These are phyloP conservation scores for Daldinia bambusicola DNA, from an alignment of 495 filamentous ascomycete species.

Conservation along the genomic window DNA sequence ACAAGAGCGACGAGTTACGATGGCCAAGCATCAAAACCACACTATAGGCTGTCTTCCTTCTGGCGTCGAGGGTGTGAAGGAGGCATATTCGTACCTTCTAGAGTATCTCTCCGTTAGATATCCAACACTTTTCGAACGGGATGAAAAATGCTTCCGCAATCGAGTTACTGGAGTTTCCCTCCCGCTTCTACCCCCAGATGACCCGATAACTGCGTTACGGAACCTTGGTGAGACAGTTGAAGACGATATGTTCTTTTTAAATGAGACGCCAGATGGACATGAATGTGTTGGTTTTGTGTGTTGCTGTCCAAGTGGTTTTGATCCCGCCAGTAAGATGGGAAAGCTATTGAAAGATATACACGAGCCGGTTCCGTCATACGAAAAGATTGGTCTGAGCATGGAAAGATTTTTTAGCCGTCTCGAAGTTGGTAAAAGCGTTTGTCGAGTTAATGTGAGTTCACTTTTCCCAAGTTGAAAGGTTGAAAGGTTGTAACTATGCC, in stretches of 20 bases:
- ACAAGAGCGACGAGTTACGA: slow-evolving; percentile 59
- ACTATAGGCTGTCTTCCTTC: slow-evolving; percentile 58
- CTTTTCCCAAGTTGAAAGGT: background rate
- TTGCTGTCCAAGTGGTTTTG: slow-evolving; percentile 80
- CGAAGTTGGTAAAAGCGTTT: slow-evolving; percentile 64
- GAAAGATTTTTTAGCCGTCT: slow-evolving; percentile 75
- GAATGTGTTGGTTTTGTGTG: slow-evolving; percentile 72
- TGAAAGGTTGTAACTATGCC: background rate
- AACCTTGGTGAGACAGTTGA: slow-evolving; percentile 71
- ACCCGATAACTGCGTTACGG: slow-evolving; percentile 53
- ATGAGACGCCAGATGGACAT: slow-evolving; percentile 68
- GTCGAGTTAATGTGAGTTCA: slow-evolving; percentile 62
- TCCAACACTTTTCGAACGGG: slow-evolving; percentile 67
- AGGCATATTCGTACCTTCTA: slow-evolving; percentile 74
- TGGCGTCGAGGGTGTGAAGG: slow-evolving; percentile 62
- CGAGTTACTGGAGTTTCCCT: slow-evolving; percentile 56
- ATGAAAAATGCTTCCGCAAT: slow-evolving; percentile 54
- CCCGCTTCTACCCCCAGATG: slow-evolving; percentile 51
- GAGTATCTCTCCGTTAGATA: slow-evolving; percentile 74
- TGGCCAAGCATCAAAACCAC: slow-evolving; percentile 60
- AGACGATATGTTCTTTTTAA: slow-evolving; percentile 79
- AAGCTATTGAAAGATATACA: slow-evolving; percentile 74
- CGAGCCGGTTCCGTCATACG: slow-evolving; percentile 74
- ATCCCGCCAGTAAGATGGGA: slow-evolving; percentile 71
- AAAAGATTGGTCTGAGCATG: slow-evolving; percentile 79